phyloP scores from a whole-genome alignment of 768 basidiomycete genomes.

The Cystobasidium ongulense region DNA sequence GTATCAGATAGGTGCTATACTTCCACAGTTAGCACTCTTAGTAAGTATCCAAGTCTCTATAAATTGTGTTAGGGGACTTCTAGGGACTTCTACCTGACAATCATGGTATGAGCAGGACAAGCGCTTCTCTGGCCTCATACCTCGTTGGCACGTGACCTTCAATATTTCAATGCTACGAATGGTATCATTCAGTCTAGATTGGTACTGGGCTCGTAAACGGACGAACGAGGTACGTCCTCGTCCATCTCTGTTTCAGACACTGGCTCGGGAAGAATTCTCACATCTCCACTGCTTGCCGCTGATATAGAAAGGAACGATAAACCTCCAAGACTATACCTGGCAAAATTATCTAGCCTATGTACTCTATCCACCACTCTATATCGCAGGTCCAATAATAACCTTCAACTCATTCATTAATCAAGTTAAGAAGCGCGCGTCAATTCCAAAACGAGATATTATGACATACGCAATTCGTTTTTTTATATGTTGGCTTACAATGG shows the following conservation, averaged over 20 bases:
- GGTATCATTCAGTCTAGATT: constrained; percentile 87
- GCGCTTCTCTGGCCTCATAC: constrained; percentile 57
- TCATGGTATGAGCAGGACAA: constrained; percentile 45
- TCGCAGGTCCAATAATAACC: constrained; percentile 90
- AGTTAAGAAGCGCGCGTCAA: constrained; percentile 55
- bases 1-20: constrained; percentile 58
- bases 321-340: constrained; percentile 56
- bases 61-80: no score
- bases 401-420: constrained; percentile 95
- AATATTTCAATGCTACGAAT: constrained; percentile 93
- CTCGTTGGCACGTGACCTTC: constrained; percentile 86
- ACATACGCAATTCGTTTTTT: constrained; percentile 65
- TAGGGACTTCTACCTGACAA: no score
- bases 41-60: constrained; percentile 54
- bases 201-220: constrained; percentile 60
- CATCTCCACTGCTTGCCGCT: constrained; percentile 42
- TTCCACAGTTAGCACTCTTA: constrained; percentile 54
- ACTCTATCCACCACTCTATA: constrained; percentile 88
- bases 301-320: constrained; percentile 38
- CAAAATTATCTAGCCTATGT: constrained; percentile 70
- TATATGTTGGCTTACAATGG: constrained; percentile 70
- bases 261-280: not conserved
- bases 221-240: constrained; percentile 31
- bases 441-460: constrained; percentile 48
- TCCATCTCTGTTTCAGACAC: not conserved